phyloP scores from a whole-genome alignment of 108 stramenopile species.

The Discostella stelligeroides region DNA sequence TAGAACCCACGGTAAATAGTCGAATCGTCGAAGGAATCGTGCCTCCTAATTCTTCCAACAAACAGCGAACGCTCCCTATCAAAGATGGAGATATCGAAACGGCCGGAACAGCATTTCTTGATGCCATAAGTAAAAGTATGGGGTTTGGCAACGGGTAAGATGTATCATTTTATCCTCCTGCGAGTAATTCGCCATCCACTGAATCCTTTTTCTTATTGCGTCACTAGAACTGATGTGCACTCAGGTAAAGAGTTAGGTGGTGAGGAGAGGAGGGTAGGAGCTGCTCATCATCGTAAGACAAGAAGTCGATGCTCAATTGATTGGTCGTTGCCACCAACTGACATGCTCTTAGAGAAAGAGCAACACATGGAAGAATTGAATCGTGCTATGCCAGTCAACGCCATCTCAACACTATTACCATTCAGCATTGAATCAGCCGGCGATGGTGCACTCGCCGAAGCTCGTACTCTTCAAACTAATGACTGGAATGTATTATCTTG shows the following conservation, averaged over 20 bases:
- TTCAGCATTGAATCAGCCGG: slow-evolving; percentile 27
- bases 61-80: slow-evolving; percentile 45
- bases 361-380: slow-evolving; percentile 50
- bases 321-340: slow-evolving; percentile 78
- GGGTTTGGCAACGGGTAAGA: slow-evolving; percentile 60
- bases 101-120: slow-evolving; percentile 81
- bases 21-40: slow-evolving; percentile 6
- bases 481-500: background rate
- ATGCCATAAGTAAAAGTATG: slow-evolving; percentile 69
- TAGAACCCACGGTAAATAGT: slow-evolving; percentile 13
- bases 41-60: background rate
- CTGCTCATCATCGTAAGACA: slow-evolving; percentile 83
- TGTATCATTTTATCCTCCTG: slow-evolving; percentile 2
- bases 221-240: too few species aligned
- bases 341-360: slow-evolving; percentile 46
- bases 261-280: slow-evolving; percentile 72
- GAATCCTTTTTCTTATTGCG: background rate
- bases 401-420: slow-evolving; percentile 6
- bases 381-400: slow-evolving; percentile 17
- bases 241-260: slow-evolving; percentile 49
- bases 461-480: background rate
- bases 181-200: background rate
- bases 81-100: slow-evolving; percentile 80
- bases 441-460: slow-evolving; percentile 6
- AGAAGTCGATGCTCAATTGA: slow-evolving; percentile 82